phyloP scores from a whole-genome alignment of 2,329 filamentous ascomycete genomes.

The Beauveria sp. region DNA sequence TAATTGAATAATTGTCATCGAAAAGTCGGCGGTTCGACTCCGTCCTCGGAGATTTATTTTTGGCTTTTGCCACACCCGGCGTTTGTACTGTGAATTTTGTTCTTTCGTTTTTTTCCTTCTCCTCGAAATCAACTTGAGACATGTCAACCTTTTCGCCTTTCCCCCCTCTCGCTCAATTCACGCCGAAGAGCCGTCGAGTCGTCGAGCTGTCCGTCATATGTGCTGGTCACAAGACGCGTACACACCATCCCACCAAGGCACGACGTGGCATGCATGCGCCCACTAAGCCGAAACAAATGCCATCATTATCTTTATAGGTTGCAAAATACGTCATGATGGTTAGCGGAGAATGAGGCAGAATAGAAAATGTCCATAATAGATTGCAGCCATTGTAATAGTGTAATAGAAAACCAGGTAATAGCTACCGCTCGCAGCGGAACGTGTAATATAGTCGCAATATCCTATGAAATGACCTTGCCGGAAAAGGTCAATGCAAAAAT shows the following conservation, averaged over 20 bases:
- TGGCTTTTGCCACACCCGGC: slow-evolving; percentile 1
- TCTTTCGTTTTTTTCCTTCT: too few relatives aligned
- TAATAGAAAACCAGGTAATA: neutral
- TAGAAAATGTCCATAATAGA: neutral
- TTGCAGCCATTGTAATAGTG: slow-evolving; percentile 1
- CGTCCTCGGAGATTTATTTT: slow-evolving; percentile 21
- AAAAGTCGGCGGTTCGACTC: slow-evolving; percentile 24
- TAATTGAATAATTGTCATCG: slow-evolving; percentile 19
- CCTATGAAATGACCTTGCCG: neutral
- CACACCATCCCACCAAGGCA: neutral
- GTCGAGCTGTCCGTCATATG: neutral
- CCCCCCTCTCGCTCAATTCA: neutral
- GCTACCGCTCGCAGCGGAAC: neutral
- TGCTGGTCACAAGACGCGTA: neutral
- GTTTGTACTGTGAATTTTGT: too few relatives aligned
- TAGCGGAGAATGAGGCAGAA: neutral
- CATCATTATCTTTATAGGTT: neutral
- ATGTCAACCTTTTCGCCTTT: too few relatives aligned
- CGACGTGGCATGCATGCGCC: neutral
- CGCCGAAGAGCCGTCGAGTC: neutral
- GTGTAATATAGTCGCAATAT: neutral
- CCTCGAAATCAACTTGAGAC: too few relatives aligned
- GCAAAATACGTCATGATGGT: too few relatives aligned
- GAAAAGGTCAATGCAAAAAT: neutral
- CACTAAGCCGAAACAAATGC: neutral